These are phyloP conservation scores for Sambucus nigra DNA, from an alignment of 129 eudicot genomes.

Conservation along the genomic window DNA sequence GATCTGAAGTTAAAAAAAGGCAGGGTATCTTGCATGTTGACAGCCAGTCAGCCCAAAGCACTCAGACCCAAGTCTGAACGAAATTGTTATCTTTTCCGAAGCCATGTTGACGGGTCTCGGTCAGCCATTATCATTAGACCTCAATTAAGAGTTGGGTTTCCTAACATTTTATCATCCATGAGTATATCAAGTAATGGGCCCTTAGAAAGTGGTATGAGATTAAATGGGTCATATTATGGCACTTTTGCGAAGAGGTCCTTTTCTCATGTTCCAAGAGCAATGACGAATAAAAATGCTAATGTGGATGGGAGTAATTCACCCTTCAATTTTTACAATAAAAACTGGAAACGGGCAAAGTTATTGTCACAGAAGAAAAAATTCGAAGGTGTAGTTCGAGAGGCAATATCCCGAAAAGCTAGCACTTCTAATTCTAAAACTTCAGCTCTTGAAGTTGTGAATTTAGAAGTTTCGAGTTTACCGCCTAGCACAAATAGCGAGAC, in stretches of 20 bases:
- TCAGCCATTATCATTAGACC: constrained; percentile 24
- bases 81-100: constrained; percentile 14
- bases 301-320: constrained; percentile 10
- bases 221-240: constrained; percentile 16
- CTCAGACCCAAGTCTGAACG: constrained; percentile 20
- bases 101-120: constrained; percentile 16
- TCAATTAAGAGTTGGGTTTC: constrained; percentile 20
- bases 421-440: constrained; percentile 18
- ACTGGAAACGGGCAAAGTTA: constrained; percentile 30
- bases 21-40: constrained; percentile 21
- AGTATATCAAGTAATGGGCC: constrained; percentile 22
- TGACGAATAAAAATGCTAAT: constrained; percentile 13
- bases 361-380: constrained; percentile 25
- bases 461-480: constrained; percentile 8
- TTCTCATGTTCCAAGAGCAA: constrained; percentile 30
- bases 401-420: constrained; percentile 4
- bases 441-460: constrained; percentile 16
- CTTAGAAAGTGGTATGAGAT: constrained; percentile 24
- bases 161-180: constrained; percentile 15
- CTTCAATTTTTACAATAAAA: constrained; percentile 21
- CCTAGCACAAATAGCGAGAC: constrained; percentile 5
- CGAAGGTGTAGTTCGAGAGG: constrained; percentile 7
- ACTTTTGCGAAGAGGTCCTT: constrained; percentile 31
- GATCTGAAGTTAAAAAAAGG: constrained; percentile 19
- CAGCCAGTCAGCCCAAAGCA: constrained; percentile 13